These are phyloP conservation scores for Phytopythium chamaehyphon DNA, from an alignment of 352 stramenopile genomes.

Conservation along the genomic window DNA sequence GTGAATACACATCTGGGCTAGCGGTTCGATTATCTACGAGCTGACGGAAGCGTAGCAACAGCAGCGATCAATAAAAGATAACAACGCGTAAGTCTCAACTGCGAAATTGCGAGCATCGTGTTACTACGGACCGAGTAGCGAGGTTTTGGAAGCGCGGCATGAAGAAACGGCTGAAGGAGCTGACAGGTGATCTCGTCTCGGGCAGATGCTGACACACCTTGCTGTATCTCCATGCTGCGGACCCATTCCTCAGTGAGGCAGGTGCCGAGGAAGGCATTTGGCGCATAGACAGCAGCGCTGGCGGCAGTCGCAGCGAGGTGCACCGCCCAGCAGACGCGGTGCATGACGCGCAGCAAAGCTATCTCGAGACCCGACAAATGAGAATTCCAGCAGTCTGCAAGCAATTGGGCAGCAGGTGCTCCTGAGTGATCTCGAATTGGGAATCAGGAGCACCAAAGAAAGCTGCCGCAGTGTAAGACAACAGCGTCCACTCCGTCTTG, in stretches of 20 bases:
- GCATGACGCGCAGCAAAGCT: not conserved
- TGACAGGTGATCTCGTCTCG: constrained; percentile 7
- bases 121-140: constrained; percentile 10
- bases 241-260: constrained; percentile 33
- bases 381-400: no score
- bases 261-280: constrained; percentile 34
- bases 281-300: not conserved
- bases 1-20: not conserved
- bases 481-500: no score
- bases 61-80: not conserved
- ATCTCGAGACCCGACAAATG: no score
- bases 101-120: no score
- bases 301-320: not conserved
- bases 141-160: constrained; percentile 10
- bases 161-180: constrained; percentile 24
- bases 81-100: no score
- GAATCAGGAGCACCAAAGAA: no score
- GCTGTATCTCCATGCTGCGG: constrained; percentile 1
- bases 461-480: no score
- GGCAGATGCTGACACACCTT: constrained; percentile 4
- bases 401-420: no score
- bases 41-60: not conserved
- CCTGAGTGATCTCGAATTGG: no score
- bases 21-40: constrained; percentile 19
- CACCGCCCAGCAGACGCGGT: not conserved